phyloP scores from a whole-genome alignment of 2,329 filamentous ascomycete genomes.

The Ophiostoma piceae region DNA sequence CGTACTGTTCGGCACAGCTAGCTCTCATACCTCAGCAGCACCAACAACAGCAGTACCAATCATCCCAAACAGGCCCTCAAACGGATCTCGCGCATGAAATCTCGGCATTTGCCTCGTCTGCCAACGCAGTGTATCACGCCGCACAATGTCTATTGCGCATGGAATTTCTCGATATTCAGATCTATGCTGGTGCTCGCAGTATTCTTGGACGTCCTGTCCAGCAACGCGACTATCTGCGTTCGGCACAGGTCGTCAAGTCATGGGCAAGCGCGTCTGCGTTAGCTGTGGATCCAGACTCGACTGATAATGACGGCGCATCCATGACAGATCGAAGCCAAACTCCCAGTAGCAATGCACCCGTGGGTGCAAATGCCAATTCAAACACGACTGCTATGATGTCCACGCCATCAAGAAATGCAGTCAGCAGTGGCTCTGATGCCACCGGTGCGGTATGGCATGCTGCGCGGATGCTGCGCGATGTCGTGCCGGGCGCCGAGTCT shows the following conservation, averaged over 20 bases:
- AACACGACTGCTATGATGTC: background rate
- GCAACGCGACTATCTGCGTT: conserved; percentile 25
- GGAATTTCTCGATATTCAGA: conserved; percentile 27
- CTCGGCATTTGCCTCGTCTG: conserved; percentile 18
- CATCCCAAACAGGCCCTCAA: background rate
- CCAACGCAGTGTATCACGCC: conserved; percentile 25
- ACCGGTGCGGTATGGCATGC: conserved; percentile 24
- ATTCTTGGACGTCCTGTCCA: conserved; percentile 27
- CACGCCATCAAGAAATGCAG: background rate
- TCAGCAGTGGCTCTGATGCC: background rate
- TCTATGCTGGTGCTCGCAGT: conserved; percentile 27
- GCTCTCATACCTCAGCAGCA: background rate
- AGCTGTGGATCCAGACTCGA: background rate
- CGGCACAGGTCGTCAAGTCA: conserved; percentile 23
- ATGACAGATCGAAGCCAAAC: background rate
- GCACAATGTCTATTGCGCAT: conserved; percentile 22
- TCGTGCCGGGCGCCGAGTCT: conserved; percentile 16
- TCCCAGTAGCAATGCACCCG: background rate
- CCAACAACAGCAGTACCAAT: conserved; percentile 6
- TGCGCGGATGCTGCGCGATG: conserved; percentile 23
- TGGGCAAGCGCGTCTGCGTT: conserved; percentile 20
- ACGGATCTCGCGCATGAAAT: conserved; percentile 9
- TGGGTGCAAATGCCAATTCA: background rate
- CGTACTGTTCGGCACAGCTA: conserved; percentile 13
- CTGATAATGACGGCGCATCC: background rate